Evolutionary conservation across 306 rosid species (phyloP), one percentile per base, ranked within the genome.

Genomic region (Trichosanthes cucumerina): DNA sequence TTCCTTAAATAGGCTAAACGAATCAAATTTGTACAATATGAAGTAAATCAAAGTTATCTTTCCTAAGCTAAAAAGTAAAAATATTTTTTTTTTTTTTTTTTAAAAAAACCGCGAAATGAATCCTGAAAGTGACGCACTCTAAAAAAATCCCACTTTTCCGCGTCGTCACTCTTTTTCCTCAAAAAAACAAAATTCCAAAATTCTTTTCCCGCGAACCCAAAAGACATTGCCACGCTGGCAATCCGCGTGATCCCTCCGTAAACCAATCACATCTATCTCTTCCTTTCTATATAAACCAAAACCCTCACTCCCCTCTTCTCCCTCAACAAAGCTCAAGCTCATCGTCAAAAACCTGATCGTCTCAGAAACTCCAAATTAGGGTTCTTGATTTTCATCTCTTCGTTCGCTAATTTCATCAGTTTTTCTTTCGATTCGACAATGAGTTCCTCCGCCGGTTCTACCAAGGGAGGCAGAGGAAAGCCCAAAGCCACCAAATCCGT

Each of bases 381-480:
- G 78, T 50, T 53, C 28, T 11, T 74, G 19, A 31, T 4, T 28
- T 74, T 50, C 56, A 0, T 8, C 9, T 3, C 0, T 31, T 9
- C 7, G 19, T n/a, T 34, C 47, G 36, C 33, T 0, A 47, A 72
- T 6, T 50, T 10, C 59, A 13, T 13, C 38, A 24, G 5, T 14
- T 72, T 47, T 24, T 3, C 2, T 6, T 7, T 13, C 38, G 41
- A 62, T 56, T 77, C 52, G 18, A 58, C 52, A 3, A 94, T 94
- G 98, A 94, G 96, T 85, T 88, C 97, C 3, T 65, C 89, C 7
- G 90, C 82, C 15, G 88, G 75, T 33, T 84, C 90, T 1, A 95
- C 97, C 2, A 95, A 95, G 79, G 99, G 99, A 1, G 99, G 99
- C 34, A 83, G 99, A 12, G 99, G 99, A 65, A 95, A 95, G 70